phyloP scores from a whole-genome alignment of 2,329 filamentous ascomycete genomes.

The Hypoxylon sp. region DNA sequence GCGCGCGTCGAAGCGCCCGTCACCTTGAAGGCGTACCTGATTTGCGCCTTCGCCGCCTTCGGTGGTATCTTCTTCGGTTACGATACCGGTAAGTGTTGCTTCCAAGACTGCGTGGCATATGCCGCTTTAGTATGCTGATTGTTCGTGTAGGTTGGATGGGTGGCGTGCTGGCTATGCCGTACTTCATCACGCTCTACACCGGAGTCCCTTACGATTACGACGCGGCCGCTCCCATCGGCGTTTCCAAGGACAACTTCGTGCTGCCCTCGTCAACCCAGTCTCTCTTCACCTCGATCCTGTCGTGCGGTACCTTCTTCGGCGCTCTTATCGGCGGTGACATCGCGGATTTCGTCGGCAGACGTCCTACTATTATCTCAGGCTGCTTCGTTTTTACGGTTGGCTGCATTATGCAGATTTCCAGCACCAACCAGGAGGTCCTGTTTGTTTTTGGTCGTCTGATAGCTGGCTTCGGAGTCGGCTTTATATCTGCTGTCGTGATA shows the following conservation, averaged over 20 bases:
- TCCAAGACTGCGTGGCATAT: not conserved
- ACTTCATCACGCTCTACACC: slow-evolving; percentile 54
- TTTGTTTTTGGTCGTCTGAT: slow-evolving; percentile 71
- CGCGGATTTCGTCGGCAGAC: slow-evolving; percentile 69
- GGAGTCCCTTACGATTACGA: slow-evolving; percentile 47
- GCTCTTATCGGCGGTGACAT: slow-evolving; percentile 71
- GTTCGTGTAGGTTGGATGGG: slow-evolving; percentile 57
- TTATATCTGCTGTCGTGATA: slow-evolving; percentile 72
- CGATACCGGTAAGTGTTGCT: slow-evolving; percentile 64
- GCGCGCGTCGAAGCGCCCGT: slow-evolving; percentile 72
- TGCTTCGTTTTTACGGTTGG: slow-evolving; percentile 67
- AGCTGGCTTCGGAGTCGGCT: slow-evolving; percentile 71
- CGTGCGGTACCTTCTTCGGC: slow-evolving; percentile 70
- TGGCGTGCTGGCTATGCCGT: slow-evolving; percentile 52
- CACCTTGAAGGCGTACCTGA: slow-evolving; percentile 72
- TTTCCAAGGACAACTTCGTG: slow-evolving; percentile 46
- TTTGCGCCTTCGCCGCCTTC: slow-evolving; percentile 75
- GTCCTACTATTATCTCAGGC: slow-evolving; percentile 64
- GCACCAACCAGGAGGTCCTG: slow-evolving; percentile 57
- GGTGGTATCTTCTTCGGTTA: slow-evolving; percentile 82
- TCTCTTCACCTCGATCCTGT: slow-evolving; percentile 72
- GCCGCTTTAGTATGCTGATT: slow-evolving; percentile 5
- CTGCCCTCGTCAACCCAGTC: slow-evolving; percentile 60
- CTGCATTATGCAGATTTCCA: slow-evolving; percentile 66
- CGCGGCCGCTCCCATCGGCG: slow-evolving; percentile 36